A percentile compares a stretch with the other conserved stretches of the same genome.
Evolutionary conservation across 1,284 basidiomycete genomes (phyloP).

Genomic region (Pyrrhoderma lamaoense): DNA sequence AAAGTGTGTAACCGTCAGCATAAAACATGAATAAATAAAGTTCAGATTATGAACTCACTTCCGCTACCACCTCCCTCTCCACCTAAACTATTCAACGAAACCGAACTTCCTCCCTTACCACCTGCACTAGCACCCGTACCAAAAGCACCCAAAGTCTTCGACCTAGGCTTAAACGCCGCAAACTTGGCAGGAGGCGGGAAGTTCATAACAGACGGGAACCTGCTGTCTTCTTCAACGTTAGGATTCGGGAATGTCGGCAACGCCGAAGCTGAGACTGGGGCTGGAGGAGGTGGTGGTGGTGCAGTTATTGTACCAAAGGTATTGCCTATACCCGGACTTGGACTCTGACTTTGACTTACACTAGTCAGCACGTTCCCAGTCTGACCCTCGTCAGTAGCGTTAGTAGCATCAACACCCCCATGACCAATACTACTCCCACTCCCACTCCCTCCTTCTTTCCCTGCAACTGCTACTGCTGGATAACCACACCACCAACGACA

Average conservation of each 20-base stretch:
- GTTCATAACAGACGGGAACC: constrained; percentile 10
- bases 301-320: too few species aligned
- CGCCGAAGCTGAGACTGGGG: neutral
- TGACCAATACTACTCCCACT: too few species aligned
- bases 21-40: neutral
- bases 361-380: too few species aligned
- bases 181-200: constrained; percentile 15
- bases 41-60: neutral
- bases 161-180: neutral
- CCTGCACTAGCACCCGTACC: constrained; percentile 4
- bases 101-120: constrained; percentile 49
- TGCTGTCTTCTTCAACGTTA: neutral
- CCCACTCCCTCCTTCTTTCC: too few species aligned
- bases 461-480: too few species aligned
- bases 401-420: too few species aligned
- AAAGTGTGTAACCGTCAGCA: too few species aligned
- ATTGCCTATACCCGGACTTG: too few species aligned
- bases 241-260: neutral
- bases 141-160: neutral
- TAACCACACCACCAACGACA: too few species aligned
- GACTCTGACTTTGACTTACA: too few species aligned
- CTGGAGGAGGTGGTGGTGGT: neutral
- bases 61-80: constrained; percentile 2
- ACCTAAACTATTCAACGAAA: constrained; percentile 42
- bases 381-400: too few species aligned